Evolutionary conservation across 1,284 basidiomycete genomes (phyloP).

Genomic region (Leccinum subrobustum): DNA sequence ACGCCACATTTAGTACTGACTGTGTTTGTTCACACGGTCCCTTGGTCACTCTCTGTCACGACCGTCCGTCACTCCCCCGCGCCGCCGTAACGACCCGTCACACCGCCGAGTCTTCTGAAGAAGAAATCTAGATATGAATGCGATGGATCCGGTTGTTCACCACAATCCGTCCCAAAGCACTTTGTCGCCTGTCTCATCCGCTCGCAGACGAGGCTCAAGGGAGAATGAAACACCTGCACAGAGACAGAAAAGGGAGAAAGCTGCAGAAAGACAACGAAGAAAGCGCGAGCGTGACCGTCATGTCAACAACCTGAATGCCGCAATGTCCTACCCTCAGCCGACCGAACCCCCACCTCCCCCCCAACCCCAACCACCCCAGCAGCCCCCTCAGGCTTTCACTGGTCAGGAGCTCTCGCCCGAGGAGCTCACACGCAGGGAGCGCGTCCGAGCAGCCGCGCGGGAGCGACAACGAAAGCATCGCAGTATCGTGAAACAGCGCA

Average conservation of each 20-base stretch:
- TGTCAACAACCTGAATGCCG: slow-evolving; percentile 41
- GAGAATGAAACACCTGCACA: slow-evolving; percentile 72
- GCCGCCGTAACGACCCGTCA: slow-evolving; percentile 37
- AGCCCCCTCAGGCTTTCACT: slow-evolving; percentile 27
- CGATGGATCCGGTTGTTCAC: slow-evolving; percentile 36
- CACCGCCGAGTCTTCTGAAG: slow-evolving; percentile 24
- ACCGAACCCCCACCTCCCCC: slow-evolving; percentile 28
- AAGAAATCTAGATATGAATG: slow-evolving; percentile 26
- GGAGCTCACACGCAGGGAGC: slow-evolving; percentile 61
- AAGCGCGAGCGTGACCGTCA: slow-evolving; percentile 74
- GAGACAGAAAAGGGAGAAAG: slow-evolving; percentile 73
- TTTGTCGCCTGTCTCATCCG: slow-evolving; percentile 30
- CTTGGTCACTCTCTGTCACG: slow-evolving; percentile 46
- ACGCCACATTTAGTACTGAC: slow-evolving; percentile 25
- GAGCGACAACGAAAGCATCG: slow-evolving; percentile 80
- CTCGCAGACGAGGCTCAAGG: slow-evolving; percentile 53
- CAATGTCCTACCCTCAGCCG: slow-evolving; percentile 38
- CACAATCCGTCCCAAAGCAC: slow-evolving; percentile 34
- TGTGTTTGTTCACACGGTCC: slow-evolving; percentile 14
- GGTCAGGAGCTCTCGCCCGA: slow-evolving; percentile 55
- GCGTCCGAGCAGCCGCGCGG: slow-evolving; percentile 67
- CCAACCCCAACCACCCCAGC: slow-evolving; percentile 28
- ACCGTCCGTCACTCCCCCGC: slow-evolving; percentile 35
- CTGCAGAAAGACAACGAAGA: slow-evolving; percentile 73
- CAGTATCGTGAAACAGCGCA: slow-evolving; percentile 68